Evolutionary conservation across 2,329 filamentous ascomycete species (phyloP), one percentile per base, ranked within the genome.

Genomic region (Bimuria novae-zelandiae): DNA sequence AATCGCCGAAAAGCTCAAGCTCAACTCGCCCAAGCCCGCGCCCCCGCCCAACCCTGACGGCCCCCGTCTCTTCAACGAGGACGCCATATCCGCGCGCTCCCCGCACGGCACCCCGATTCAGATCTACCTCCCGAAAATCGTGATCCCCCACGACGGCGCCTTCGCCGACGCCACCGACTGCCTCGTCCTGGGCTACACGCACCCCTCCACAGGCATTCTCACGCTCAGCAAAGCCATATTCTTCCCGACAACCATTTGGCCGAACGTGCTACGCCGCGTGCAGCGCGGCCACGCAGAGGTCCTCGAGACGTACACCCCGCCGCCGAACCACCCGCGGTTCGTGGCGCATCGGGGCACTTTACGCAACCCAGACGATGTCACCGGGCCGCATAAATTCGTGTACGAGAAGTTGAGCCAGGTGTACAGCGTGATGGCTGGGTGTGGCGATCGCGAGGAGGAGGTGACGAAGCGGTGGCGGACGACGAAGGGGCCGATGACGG

Each of bases 401-500:
- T 69, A 71, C 32, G 46, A 56, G 1, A 71, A 68, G 29, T 19
- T 70, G 3, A 37, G 14, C 3, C 41, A 59, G 5, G 61, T 59
- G 5, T 63, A 59, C 16, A 22, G 19, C 1, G 21, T 71, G 7
- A 68, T 71, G 57, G 27, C 7, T 0, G 37, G n/a, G 1, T 29
- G 29, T 2, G 22, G 3, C 4, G 52, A 55, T 8, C 47, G 69
- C 1, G 70, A 72, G 49, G 41, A 55, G 3, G 50, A 59, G n/a
- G 21, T 71, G 10, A 71, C 68, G 12, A 72, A 72, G 62, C 42
- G 70, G 35, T 72, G 68, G 68, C 51, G 64, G 4, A 52, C 48
- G 3, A 60, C 50, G 2, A 33, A 8, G 1, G 68, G 67, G 0
- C 60, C 56, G 12, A 58, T 71, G 62, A 64, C 52, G 25, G 52